Evolutionary conservation across 345 rosid genomes (phyloP), one percentile per base, ranked within the genome.

Genomic region (Gossypium herbaceum): DNA sequence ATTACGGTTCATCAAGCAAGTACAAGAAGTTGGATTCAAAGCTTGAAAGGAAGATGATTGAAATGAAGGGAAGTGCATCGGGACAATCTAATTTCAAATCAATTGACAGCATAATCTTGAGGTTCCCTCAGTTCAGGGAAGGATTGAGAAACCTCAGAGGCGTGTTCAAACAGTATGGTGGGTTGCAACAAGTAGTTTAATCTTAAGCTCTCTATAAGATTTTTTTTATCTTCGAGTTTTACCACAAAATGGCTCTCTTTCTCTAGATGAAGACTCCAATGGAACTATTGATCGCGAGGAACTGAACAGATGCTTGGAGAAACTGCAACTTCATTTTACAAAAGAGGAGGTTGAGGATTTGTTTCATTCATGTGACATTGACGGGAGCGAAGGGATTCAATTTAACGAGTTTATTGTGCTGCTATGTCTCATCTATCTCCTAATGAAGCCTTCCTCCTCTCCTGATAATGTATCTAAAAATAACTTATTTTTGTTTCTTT

Each of bases 331-430:
- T 27, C 77, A 73, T 67, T 75, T 88, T 58, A 82, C 84, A 9
- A 96, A 87, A 12, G 86, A 83, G 82, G 97, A 90, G 80, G 82
- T 91, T 9, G 86, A 87, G 77, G 97, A 90, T 78, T 81, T 92
- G 50, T 94, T 88, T 54, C 80, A 82, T 77, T 90, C 93, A 51
- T 90, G 97, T 80, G 97, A 94, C 78, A 85, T 92, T 80, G 93
- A 90, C 79, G 85, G 94, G 78, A 89, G 84, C 74, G 77, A 84
- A 81, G 94, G 89, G 80, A 92, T 94, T 77, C 92, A 86, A 48
- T 94, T 94, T 81, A 94, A 77, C 56, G 98, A 92, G 86, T 92
- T 90, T 62, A 84, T 87, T 73, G 98, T 94, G 66, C 93, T 92
- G 43, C 81, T 89, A 39, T 90, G 94, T 77, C 91, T 90, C 81